Evolutionary conservation across 306 rosid species (phyloP).

Genomic region (Vachellia pachyceras): DNA sequence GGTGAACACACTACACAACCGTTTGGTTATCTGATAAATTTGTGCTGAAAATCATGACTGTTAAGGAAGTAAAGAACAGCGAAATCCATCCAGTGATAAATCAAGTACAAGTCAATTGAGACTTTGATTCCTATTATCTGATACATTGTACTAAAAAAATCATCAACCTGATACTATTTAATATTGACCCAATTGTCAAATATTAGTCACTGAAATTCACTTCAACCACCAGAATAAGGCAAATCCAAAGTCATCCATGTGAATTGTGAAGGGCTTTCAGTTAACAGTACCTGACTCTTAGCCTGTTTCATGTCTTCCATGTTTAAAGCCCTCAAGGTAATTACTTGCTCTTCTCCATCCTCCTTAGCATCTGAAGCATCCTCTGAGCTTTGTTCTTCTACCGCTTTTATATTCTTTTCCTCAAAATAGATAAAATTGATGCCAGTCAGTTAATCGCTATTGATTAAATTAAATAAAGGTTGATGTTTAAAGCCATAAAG

Average conservation of each 20-base stretch:
- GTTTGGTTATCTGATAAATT: background rate
- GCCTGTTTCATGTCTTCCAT: conserved; percentile 97
- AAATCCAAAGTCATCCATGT: background rate
- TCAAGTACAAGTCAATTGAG: background rate
- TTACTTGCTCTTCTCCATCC: conserved; percentile 61
- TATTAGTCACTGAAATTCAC: conserved; percentile 4
- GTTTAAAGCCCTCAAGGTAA: conserved; percentile 69
- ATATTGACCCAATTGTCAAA: background rate
- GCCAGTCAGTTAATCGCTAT: conserved; percentile 4
- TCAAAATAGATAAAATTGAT: conserved; percentile 37
- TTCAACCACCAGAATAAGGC: background rate
- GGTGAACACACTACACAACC: background rate
- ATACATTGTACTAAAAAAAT: background rate
- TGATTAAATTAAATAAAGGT: too few relatives aligned
- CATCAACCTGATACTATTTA: too few relatives aligned
- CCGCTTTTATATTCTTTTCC: conserved; percentile 76
- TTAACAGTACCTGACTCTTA: conserved; percentile 70
- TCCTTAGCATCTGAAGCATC: conserved; percentile 55
- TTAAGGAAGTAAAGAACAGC: background rate
- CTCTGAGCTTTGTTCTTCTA: conserved; percentile 51
- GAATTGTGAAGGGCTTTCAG: conserved; percentile 4
- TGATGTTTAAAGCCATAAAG: too few relatives aligned
- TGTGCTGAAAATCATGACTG: background rate
- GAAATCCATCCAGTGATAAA: background rate
- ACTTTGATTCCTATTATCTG: background rate